Evolutionary conservation across 2,329 filamentous ascomycete species (phyloP).

Genomic region (Cercospora nicotianae): DNA sequence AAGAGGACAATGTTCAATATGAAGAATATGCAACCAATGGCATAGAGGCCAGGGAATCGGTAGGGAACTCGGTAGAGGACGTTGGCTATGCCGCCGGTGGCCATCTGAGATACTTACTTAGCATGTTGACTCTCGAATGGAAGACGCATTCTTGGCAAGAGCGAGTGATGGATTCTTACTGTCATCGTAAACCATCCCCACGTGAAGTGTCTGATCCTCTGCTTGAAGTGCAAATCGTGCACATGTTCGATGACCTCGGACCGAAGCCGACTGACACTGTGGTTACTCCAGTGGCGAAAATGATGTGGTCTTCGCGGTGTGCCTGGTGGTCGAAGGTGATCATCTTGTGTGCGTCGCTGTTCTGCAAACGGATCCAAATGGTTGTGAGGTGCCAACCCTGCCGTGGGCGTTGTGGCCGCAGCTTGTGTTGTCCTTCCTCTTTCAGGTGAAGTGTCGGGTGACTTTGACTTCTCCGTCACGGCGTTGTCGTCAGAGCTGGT

Average conservation of each 20-base stretch:
- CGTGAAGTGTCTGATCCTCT: slow-evolving; percentile 62
- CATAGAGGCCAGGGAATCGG: slow-evolving; percentile 48
- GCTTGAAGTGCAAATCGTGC: slow-evolving; percentile 49
- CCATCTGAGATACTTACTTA: slow-evolving; percentile 59
- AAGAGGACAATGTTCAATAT: slow-evolving; percentile 59
- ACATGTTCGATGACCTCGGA: slow-evolving; percentile 24
- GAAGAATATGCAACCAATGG: slow-evolving; percentile 52
- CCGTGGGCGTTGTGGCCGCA: not conserved
- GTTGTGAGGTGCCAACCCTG: not conserved
- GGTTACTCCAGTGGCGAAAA: slow-evolving; percentile 19
- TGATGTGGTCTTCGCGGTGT: not conserved
- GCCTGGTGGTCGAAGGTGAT: slow-evolving; percentile 4
- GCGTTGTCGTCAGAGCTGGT: slow-evolving; percentile 1
- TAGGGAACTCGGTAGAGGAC: slow-evolving; percentile 54
- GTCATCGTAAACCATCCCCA: slow-evolving; percentile 79
- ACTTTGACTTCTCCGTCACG: slow-evolving; percentile 4
- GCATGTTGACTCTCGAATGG: not conserved
- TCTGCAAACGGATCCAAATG: not conserved
- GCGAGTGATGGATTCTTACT: slow-evolving; percentile 19
- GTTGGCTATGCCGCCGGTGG: slow-evolving; percentile 54
- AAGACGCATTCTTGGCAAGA: not conserved
- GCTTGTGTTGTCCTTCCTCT: not conserved
- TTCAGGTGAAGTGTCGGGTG: slow-evolving; percentile 1
- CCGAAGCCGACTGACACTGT: slow-evolving; percentile 9
- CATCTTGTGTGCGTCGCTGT: not conserved